Base-by-base conservation (phyloP, 2,329 filamentous ascomycete genomes). In the Atkinsonella hypoxylon region DNA sequence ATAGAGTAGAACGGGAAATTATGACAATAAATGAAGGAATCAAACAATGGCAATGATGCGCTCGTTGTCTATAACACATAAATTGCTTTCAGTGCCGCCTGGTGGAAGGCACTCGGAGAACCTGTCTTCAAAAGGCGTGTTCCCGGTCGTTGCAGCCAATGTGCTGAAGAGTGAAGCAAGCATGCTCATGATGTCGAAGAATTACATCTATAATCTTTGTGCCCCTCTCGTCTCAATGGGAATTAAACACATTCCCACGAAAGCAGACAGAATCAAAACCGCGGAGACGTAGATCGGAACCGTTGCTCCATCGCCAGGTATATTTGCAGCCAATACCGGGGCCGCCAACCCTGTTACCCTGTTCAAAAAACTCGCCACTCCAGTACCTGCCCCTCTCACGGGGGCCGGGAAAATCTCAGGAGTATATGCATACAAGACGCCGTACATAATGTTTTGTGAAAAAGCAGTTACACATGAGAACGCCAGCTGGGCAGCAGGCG, bases 401-500 rank as follows among this genome's bases (percentile, higher is more conserved):
- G 83, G 82, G 0, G 83, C 82, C 0, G 85, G 84, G 66, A 89
- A 88, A 30, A 88, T 79, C 60, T 89, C 85, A 0, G 85, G 85
- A 0, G 85, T 88, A 62, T 87, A 89, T 8, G 84, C 82, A 62
- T 87, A 89, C 1, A 89, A 68, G 1, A 87, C 82, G 51, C 83
- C 84, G 65, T 87, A 88, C 80, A 85, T 85, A 67, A 86, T 83
- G 61, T 86, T 86, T 65, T 87, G 83, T 56, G 81, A 78, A 62
- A 88, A 86, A 11, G 83, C 81, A 62, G 85, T 80, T 55, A 83
- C 70, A 55, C 79, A 86, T 0, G 77, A 81, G 62, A 85, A 85
- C 47, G 74, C 72, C 39, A 88, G 75, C 67, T 86, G 81, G 53
- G 72, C 70, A 39, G 68, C 64, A 1, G 79, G 71, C 45, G 78